Base-by-base conservation (phyloP, 2,329 filamentous ascomycete genomes). In the Diplodia scrobiculata region DNA sequence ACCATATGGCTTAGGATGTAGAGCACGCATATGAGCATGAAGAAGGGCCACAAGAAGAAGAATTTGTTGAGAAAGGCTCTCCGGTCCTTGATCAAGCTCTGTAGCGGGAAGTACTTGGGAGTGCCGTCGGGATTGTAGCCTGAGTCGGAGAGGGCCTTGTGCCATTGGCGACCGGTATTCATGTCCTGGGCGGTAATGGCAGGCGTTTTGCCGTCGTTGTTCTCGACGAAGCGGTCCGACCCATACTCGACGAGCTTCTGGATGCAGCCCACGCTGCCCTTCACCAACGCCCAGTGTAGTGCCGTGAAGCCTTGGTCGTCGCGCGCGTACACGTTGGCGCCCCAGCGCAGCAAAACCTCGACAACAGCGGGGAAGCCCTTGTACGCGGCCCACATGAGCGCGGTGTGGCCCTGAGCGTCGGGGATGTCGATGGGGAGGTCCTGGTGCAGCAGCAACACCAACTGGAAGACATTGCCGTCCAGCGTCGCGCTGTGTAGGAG, bases 351-450 rank as follows among this genome's bases (percentile, higher is more conserved):
- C 70, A 97, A 94, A 51, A 98, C 78, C 75, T 98, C 95, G 55
- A 98, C 94, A 72, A 92, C 96, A 54, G 90, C 88, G 0, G 94
- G 91, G 75, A 89, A 97, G 41, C 96, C 95, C 79, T 99, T 99
- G 82, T 99, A 99, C 17, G 94, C 94, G 19, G 95, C 92, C 95
- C 95, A 99, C 95, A 99, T 99, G 68, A 99, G 84, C 68, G 89
- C 90, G 0, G 95, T 98, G 78, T 99, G 96, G 5, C 93, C 92
- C 75, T 92, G 94, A 60, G 87, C 87, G 79, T 99, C 95, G 63
- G 89, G 84, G 5, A 95, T 90, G 75, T 99, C 95, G 68, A 99
- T 92, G 17, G 92, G 91, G 68, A 99, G 95, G 74, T 95, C 92
- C 75, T 97, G 93, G 79, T 99, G 95, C 27, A 99, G 85, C 7